A percentile compares a stretch with the other conserved stretches of the same genome.
phyloP scores from a whole-genome alignment of 495 filamentous ascomycete species.

The Clohesyomyces aquaticus region DNA sequence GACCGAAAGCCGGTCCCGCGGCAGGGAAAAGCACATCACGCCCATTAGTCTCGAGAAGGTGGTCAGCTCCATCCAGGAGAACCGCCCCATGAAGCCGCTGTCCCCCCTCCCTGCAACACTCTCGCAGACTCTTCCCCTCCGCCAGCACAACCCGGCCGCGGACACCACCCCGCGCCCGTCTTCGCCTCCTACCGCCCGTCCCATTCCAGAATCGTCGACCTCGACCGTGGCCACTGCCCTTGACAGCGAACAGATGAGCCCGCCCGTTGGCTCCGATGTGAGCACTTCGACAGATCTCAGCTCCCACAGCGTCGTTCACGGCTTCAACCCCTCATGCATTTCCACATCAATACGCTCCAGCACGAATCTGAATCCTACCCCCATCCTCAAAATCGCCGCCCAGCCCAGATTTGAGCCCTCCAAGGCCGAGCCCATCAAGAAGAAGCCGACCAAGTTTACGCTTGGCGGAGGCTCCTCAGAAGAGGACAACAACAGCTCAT shows the following conservation, averaged over 20 bases:
- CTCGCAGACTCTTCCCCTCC: slow-evolving; percentile 42
- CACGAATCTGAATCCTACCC: slow-evolving; percentile 56
- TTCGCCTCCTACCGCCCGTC: slow-evolving; percentile 30
- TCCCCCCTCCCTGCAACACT: slow-evolving; percentile 50
- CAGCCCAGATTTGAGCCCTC: slow-evolving; percentile 50
- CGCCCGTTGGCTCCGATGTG: slow-evolving; percentile 40
- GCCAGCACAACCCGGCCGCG: slow-evolving; percentile 45
- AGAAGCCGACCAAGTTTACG: slow-evolving; percentile 70
- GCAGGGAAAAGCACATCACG: slow-evolving; percentile 91
- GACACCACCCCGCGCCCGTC: slow-evolving; percentile 42
- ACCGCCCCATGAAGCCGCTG: slow-evolving; percentile 67
- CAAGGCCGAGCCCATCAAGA: slow-evolving; percentile 52
- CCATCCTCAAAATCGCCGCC: slow-evolving; percentile 43
- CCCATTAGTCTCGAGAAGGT: slow-evolving; percentile 85
- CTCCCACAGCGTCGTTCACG: slow-evolving; percentile 78
- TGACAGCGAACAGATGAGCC: slow-evolving; percentile 37
- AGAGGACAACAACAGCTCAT: slow-evolving; percentile 79
- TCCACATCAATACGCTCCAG: slow-evolving; percentile 73
- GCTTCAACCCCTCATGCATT: slow-evolving; percentile 80
- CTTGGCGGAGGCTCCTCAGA: slow-evolving; percentile 81
- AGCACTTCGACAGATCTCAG: slow-evolving; percentile 55
- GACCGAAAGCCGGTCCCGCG: slow-evolving; percentile 61
- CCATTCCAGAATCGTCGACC: slow-evolving; percentile 45
- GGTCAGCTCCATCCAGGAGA: slow-evolving; percentile 83
- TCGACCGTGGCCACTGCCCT: slow-evolving; percentile 47